phyloP scores from a whole-genome alignment of 2,329 filamentous ascomycete genomes.

The Xylaria arbuscula region DNA sequence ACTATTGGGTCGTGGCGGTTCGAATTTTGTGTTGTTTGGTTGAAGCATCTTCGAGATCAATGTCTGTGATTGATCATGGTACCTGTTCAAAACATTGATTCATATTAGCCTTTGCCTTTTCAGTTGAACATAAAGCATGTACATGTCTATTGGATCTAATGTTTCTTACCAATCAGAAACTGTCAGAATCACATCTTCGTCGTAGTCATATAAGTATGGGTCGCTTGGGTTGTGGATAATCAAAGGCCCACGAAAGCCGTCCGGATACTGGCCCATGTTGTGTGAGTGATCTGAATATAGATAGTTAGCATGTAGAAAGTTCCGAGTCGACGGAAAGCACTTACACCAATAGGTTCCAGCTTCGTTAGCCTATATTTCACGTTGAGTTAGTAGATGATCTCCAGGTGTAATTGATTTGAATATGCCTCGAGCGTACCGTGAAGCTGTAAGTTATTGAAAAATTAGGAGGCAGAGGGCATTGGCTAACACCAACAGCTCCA shows the following conservation, averaged over 20 bases:
- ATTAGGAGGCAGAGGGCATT: conserved; percentile 67
- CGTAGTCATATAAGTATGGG: conserved; percentile 64
- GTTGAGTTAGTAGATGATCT: conserved; percentile 12
- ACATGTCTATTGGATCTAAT: too few species aligned
- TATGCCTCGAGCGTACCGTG: conserved; percentile 53
- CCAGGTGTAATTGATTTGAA: neutral
- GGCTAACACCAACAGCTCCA: conserved; percentile 66
- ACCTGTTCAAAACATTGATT: conserved; percentile 52
- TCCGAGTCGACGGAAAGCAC: conserved; percentile 4
- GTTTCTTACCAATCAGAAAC: conserved; percentile 69
- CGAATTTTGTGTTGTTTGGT: conserved; percentile 54
- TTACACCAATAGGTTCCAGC: conserved; percentile 62
- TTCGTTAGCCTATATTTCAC: conserved; percentile 50
- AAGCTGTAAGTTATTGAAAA: conserved; percentile 68
- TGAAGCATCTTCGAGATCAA: conserved; percentile 56
- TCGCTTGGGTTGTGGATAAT: conserved; percentile 69
- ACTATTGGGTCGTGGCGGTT: conserved; percentile 56
- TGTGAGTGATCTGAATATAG: conserved; percentile 67
- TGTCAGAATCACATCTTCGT: conserved; percentile 69
- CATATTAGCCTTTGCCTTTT: conserved; percentile 54
- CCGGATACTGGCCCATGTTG: conserved; percentile 72
- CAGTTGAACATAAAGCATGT: too few species aligned
- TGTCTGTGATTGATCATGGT: conserved; percentile 54
- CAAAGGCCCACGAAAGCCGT: conserved; percentile 71
- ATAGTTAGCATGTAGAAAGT: conserved; percentile 32